phyloP scores from a whole-genome alignment of 2,329 filamentous ascomycete genomes.

The Fusarium odoratissimum region DNA sequence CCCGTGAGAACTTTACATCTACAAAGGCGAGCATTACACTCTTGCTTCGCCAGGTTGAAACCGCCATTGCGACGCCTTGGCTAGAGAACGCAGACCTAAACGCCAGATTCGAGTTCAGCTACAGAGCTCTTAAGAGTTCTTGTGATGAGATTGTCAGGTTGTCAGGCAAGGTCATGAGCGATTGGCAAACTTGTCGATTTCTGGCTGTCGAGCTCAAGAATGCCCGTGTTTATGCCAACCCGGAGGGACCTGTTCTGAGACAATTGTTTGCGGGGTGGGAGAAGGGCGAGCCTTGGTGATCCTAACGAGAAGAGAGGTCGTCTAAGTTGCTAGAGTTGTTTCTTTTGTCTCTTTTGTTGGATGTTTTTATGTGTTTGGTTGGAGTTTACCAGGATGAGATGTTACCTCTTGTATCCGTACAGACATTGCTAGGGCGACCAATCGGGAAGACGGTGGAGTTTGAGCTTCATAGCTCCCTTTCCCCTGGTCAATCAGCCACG shows the following conservation, averaged over 20 bases:
- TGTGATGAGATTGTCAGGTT: constrained; percentile 22
- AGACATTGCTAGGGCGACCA: constrained; percentile 27
- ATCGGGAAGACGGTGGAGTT: constrained; percentile 38
- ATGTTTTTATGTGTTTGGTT: not conserved
- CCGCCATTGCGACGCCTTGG: constrained; percentile 16
- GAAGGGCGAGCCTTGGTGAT: not conserved
- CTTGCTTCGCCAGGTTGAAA: constrained; percentile 18
- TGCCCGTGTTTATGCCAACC: constrained; percentile 24
- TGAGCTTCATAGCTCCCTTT: constrained; percentile 7
- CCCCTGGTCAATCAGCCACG: constrained; percentile 30
- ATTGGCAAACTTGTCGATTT: constrained; percentile 34
- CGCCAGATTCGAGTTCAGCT: constrained; percentile 16
- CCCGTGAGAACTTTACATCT: constrained; percentile 20
- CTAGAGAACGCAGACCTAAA: constrained; percentile 6
- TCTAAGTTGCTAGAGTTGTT: not conserved
- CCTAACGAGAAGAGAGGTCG: not conserved
- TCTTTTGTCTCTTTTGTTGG: not conserved
- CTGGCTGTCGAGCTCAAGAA: constrained; percentile 28
- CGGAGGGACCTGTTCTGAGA: constrained; percentile 22
- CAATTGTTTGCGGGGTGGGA: constrained; percentile 28
- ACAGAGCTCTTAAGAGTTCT: not conserved
- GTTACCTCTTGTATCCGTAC: not conserved
- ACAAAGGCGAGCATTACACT: constrained; percentile 17
- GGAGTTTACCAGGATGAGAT: constrained; percentile 5
- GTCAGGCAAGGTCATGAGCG: constrained; percentile 13